Conservation (phyloP, 176 grass and related monocot genomes). For the Musa beccarii region DNA sequence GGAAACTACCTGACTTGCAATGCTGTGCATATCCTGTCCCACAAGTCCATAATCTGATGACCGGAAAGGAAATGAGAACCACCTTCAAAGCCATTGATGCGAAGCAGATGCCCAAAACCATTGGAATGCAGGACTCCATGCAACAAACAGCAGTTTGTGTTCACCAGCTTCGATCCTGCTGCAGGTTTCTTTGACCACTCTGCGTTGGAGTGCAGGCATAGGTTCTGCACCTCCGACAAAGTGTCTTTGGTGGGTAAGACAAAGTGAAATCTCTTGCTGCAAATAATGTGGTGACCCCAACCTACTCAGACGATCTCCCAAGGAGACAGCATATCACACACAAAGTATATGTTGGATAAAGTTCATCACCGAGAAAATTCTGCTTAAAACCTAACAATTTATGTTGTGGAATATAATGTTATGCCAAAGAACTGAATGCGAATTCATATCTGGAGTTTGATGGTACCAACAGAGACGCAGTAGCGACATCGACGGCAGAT, state of each 20-base stretch:
- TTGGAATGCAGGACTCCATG: slow-evolving; percentile 84
- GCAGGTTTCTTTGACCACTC: slow-evolving; percentile 13
- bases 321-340: background rate
- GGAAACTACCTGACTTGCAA: slow-evolving; percentile 50
- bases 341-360: background rate
- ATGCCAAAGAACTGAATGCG: background rate
- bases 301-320: slow-evolving; percentile 33
- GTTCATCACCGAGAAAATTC: background rate
- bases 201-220: slow-evolving; percentile 32
- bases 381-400: too few relatives aligned
- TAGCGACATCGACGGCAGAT: slow-evolving; percentile 38
- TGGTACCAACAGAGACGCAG: slow-evolving; percentile 54
- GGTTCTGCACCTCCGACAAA: slow-evolving; percentile 28
- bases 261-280: slow-evolving; percentile 91
- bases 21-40: slow-evolving; percentile 68
- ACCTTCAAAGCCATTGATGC: slow-evolving; percentile 56
- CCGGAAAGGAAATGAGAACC: slow-evolving; percentile 83
- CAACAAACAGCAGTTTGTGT: slow-evolving; percentile 42
- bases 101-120: slow-evolving; percentile 75
- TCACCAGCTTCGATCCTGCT: slow-evolving; percentile 16
- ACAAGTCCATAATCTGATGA: slow-evolving; percentile 70
- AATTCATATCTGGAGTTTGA: background rate
- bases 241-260: slow-evolving; percentile 57
- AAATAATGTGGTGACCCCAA: slow-evolving; percentile 75
- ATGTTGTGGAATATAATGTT: background rate